A percentile compares a stretch with the other conserved stretches of the same genome.
Conservation (phyloP, 2,329 filamentous ascomycete species). For the Verticillium nubilum region DNA sequence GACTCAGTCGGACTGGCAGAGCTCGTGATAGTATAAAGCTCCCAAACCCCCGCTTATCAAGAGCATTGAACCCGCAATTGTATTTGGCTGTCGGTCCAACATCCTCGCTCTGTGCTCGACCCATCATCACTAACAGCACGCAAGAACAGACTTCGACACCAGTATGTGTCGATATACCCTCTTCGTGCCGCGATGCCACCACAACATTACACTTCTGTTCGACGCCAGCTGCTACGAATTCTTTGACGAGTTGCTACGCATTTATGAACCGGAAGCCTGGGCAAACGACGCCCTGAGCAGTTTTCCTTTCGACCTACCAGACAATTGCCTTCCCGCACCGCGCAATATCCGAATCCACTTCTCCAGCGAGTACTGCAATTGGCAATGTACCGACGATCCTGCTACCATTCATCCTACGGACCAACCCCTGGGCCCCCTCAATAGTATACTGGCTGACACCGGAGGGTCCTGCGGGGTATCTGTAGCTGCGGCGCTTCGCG, state of each 20-base stretch:
- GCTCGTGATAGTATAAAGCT: too few species aligned
- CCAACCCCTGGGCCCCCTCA: not conserved
- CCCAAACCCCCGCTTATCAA: too few species aligned
- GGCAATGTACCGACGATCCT: not conserved
- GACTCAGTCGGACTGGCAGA: too few species aligned
- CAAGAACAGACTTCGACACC: too few species aligned
- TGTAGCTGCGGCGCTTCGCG: too few species aligned
- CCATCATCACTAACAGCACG: too few species aligned
- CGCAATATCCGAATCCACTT: constrained; percentile 12
- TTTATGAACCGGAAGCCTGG: constrained; percentile 21
- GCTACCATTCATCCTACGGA: not conserved
- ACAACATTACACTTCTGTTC: constrained; percentile 16
- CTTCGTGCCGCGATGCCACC: constrained; percentile 20
- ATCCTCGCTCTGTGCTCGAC: too few species aligned
- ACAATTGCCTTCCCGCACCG: constrained; percentile 17
- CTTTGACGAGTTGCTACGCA: constrained; percentile 19
- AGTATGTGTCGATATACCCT: constrained; percentile 26
- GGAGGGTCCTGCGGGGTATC: too few species aligned
- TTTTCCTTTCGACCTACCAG: constrained; percentile 18
- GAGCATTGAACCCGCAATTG: too few species aligned
- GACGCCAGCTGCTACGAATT: constrained; percentile 17
- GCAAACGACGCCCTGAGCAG: constrained; percentile 9
- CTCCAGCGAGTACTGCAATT: not conserved
- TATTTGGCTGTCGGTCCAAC: too few species aligned
- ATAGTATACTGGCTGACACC: not conserved